phyloP scores from a whole-genome alignment of 1,284 basidiomycete species.

The Microbotryum silenes-acaulis region DNA sequence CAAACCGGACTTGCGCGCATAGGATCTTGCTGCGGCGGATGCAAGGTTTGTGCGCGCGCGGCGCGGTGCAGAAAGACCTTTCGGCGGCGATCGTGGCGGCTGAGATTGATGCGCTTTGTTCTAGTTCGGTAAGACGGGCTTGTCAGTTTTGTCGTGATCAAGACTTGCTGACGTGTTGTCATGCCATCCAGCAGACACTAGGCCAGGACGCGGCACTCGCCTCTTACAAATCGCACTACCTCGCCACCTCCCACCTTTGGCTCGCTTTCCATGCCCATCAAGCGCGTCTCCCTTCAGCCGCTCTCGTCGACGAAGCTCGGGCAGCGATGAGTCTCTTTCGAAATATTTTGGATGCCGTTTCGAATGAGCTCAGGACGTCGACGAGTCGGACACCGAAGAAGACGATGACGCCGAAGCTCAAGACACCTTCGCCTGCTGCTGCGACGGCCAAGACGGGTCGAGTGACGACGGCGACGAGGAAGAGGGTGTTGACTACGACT shows the following conservation, averaged over 20 bases:
- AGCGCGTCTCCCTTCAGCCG: neutral
- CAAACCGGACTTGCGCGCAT: neutral
- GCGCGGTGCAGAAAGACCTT: slow-evolving; percentile 21
- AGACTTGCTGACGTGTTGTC: neutral
- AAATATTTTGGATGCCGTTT: slow-evolving; percentile 40
- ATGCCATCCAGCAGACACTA: slow-evolving; percentile 9
- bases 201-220: slow-evolving; percentile 22
- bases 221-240: slow-evolving; percentile 24
- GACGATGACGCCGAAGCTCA: slow-evolving; percentile 1
- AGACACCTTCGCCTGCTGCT: neutral
- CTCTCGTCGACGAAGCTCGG: slow-evolving; percentile 15
- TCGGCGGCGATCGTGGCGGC: slow-evolving; percentile 27
- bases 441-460: neutral
- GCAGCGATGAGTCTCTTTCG: slow-evolving; percentile 38
- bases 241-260: slow-evolving; percentile 34
- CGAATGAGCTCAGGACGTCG: slow-evolving; percentile 31
- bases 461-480: too few species aligned
- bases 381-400: slow-evolving; percentile 29
- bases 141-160: neutral
- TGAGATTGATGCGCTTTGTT: slow-evolving; percentile 29
- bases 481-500: too few species aligned
- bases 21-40: slow-evolving; percentile 18
- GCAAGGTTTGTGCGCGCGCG: slow-evolving; percentile 16
- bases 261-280: slow-evolving; percentile 31
- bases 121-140: neutral